Base-by-base conservation (phyloP, 23 red algal species). In the Gracilaria caudata region DNA sequence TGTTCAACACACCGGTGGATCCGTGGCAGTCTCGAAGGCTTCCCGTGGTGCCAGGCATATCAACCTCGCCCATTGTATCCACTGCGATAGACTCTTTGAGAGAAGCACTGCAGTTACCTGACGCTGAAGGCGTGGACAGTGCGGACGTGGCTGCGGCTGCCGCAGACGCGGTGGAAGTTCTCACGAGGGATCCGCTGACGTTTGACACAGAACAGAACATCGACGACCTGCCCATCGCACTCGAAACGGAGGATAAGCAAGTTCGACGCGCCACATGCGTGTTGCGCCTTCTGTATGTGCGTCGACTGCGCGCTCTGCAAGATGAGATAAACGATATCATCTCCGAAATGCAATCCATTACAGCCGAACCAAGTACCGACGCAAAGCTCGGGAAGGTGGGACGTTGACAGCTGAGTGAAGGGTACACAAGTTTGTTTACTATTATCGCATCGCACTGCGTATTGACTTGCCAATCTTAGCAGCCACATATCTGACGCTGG, bases 381-480 rank as follows among this genome's bases (percentile, higher is more conserved):
- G 43, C 65, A 4, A 76, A 86, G 40, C 20, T 86, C 6, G 82
- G 82, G 0, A 86, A 86, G 30, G 82, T 86, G 35, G 82, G 82
- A 32, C 82, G 82, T 7, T 86, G 55, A 70, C 17, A 65, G 33
- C 4, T 21, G 9, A 29, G 24, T 26, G 2, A 26, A 60, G 26
- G 5, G 13, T 57, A 55, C 24, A 37, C 14, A 28, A 6, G 46
- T 79, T 46, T 56, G 7, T 23, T 60, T 39, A 60, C 29, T 38
- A 60, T 44, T 41, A 80, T 51, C 51, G 56, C 51, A 8, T 61
- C 7, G 56, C 51, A 63, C 16, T 11, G 51, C 56, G 29, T 28
- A 92, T 23, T 53, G 64, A 75, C 58, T 94, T 94, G 21, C 47
- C 49, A 44, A 94, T 39, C 65, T 94, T 94, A 4, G 76, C 63